Evolutionary conservation across 2,329 filamentous ascomycete species (phyloP).

Genomic region (Colletotrichum siamense): DNA sequence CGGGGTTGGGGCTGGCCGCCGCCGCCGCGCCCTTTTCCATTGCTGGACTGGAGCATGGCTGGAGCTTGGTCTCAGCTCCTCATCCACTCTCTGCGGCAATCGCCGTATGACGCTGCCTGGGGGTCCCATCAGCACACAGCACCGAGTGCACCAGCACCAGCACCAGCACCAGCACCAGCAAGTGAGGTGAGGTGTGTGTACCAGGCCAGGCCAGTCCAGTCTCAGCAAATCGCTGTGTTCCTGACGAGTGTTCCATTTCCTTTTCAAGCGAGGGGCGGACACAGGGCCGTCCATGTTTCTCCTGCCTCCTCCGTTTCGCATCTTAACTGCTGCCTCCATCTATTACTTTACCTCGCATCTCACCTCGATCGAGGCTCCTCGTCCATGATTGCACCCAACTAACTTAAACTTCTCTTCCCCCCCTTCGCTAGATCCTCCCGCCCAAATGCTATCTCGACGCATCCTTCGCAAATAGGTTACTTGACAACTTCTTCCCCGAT

Average conservation of each 20-base stretch:
- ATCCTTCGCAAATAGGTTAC: constrained; percentile 71
- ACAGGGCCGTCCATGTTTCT: constrained; percentile 14
- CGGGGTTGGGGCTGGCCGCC: not conserved
- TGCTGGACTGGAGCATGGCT: not conserved
- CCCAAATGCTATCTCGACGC: constrained; percentile 56
- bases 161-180: too few species aligned
- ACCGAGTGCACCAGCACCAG: not conserved
- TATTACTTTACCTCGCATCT: not conserved
- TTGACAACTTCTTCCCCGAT: constrained; percentile 73
- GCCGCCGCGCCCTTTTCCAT: not conserved
- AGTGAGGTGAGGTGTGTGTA: not conserved
- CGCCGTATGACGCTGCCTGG: constrained; percentile 17
- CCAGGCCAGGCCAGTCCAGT: not conserved
- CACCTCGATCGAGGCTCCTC: not conserved
- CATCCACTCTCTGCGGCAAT: constrained; percentile 20
- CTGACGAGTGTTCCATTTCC: not conserved
- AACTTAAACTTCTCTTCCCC: constrained; percentile 8
- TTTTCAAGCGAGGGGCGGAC: not conserved
- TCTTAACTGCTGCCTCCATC: not conserved
- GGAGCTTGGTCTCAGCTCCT: constrained; percentile 11
- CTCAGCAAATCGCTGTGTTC: not conserved
- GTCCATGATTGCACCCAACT: not conserved
- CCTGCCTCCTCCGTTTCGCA: constrained; percentile 18
- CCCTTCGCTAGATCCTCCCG: constrained; percentile 26
- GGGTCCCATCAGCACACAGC: not conserved